Base-by-base conservation (phyloP, 2,329 filamentous ascomycete genomes). In the Xylariales sp. region DNA sequence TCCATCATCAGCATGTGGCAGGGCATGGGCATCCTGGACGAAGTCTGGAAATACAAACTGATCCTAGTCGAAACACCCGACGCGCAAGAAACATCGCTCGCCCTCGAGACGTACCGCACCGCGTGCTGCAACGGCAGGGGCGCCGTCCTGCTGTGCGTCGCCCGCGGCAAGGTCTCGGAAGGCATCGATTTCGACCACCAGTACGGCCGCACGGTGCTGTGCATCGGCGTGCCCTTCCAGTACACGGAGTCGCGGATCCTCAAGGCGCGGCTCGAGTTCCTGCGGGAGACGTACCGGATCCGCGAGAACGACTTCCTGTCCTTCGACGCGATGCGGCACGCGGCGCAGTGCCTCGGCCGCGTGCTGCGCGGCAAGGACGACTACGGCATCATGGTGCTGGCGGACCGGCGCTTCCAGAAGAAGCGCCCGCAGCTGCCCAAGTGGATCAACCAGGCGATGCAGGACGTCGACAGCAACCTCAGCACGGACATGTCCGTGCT, bases 161-260 rank as follows among this genome's bases (percentile, higher is more conserved):
- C 96, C 1, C 92, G 96, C 79, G 96, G 96, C 39, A 99, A 99
- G 79, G 97, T 99, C 8, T 96, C 92, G 0, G 96, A 99, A 80
- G 97, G 97, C 55, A 98, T 99, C 73, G 96, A 99, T 88, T 99
- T 99, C 76, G 96, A 99, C 79, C 96, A 99, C 77, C 96, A 99
- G 76, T 99, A 97, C 79, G 96, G 96, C 46, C 91, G 96, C 63
- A 96, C 95, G 12, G 97, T 99, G 81, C 79, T 99, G 56, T 97
- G 94, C 77, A 97, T 99, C 72, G 96, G 96, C 49, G 95, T 98
- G 0, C 96, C 96, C 0, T 99, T 98, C 82, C 96, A 99, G 80
- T 99, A 99, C 82, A 99, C 97, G 2, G 96, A 99, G 79, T 98
- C 94, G 0, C 90, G 96, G 39, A 99, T 99, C 68, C 85, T 99